phyloP scores from a whole-genome alignment of 805 yeast genomes.

The Metschnikowia proteae region DNA sequence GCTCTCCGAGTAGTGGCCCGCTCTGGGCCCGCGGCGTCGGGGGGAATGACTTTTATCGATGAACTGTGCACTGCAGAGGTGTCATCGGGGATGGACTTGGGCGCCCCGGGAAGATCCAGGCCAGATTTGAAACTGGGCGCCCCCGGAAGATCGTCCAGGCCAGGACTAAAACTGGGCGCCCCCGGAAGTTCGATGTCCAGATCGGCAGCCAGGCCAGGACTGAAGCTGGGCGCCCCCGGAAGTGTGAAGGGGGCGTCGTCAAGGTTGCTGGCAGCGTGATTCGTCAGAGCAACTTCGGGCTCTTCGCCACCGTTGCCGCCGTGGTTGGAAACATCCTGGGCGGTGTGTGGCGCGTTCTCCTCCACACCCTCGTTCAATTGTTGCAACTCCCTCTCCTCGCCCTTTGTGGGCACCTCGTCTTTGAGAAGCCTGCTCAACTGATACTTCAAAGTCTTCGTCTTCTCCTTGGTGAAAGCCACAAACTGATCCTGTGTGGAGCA shows the following conservation, averaged over 20 bases:
- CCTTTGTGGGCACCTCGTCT: conserved; percentile 29
- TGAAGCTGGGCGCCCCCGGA: conserved; percentile 40
- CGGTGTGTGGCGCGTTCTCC: neutral
- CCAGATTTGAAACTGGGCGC: neutral
- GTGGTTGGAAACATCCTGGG: neutral
- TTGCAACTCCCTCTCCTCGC: conserved; percentile 28
- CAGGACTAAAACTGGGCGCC: conserved; percentile 35
- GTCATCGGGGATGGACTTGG: conserved; percentile 40
- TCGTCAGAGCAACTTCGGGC: too few relatives aligned
- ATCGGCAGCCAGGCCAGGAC: conserved; percentile 12
- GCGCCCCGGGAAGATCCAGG: conserved; percentile 38
- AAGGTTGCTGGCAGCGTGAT: too few relatives aligned
- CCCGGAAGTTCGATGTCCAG: conserved; percentile 28
- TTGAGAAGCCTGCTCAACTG: conserved; percentile 38
- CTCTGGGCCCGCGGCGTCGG: conserved; percentile 10
- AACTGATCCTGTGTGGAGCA: conserved; percentile 59
- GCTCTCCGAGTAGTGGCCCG: neutral
- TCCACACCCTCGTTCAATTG: neutral
- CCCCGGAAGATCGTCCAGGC: neutral
- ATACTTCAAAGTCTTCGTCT: conserved; percentile 47
- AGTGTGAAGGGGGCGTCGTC: conserved; percentile 16
- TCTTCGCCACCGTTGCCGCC: neutral
- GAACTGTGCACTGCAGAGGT: conserved; percentile 34
- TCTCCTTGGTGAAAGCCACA: conserved; percentile 44
- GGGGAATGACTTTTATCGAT: conserved; percentile 35